Conservation (phyloP, 495 filamentous ascomycete genomes). For the Parathielavia appendiculata region DNA sequence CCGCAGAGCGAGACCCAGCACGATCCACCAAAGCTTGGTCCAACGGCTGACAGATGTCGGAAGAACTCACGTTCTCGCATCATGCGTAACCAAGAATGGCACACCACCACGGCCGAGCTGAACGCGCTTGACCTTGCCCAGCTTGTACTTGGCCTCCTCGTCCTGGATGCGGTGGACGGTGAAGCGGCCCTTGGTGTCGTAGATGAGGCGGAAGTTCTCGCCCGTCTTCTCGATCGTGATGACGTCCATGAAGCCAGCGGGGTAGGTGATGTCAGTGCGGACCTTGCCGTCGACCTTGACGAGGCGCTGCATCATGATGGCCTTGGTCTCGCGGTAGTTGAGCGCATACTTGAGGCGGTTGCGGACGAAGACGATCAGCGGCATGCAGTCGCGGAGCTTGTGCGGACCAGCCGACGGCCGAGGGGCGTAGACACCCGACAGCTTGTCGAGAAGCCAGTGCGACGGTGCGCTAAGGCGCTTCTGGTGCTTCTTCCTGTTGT, state of each 20-base stretch:
- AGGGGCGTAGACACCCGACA: conserved; percentile 95
- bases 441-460: conserved; percentile 99
- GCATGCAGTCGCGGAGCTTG: conserved; percentile 98
- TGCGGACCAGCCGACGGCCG: conserved; percentile 95
- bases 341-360: conserved; percentile 99
- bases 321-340: conserved; percentile 93
- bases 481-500: conserved; percentile 91
- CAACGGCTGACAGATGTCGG: conserved; percentile 98
- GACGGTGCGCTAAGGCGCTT: conserved; percentile 98
- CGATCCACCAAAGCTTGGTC: conserved; percentile 92
- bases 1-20: conserved; percentile 7
- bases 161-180: conserved; percentile 97
- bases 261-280: conserved; percentile 96
- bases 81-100: conserved; percentile 99
- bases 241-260: conserved; percentile 98
- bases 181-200: conserved; percentile 99
- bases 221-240: conserved; percentile 99
- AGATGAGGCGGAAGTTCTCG: conserved; percentile 99
- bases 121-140: conserved; percentile 98
- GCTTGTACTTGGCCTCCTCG: conserved; percentile 98
- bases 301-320: conserved; percentile 98
- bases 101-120: conserved; percentile 98
- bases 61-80: conserved; percentile 98
- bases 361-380: conserved; percentile 97
- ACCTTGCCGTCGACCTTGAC: conserved; percentile 99